A percentile compares a stretch with the other conserved stretches of the same genome.
phyloP scores from a whole-genome alignment of 441 rosid species.

The Eutrema salsugineum region DNA sequence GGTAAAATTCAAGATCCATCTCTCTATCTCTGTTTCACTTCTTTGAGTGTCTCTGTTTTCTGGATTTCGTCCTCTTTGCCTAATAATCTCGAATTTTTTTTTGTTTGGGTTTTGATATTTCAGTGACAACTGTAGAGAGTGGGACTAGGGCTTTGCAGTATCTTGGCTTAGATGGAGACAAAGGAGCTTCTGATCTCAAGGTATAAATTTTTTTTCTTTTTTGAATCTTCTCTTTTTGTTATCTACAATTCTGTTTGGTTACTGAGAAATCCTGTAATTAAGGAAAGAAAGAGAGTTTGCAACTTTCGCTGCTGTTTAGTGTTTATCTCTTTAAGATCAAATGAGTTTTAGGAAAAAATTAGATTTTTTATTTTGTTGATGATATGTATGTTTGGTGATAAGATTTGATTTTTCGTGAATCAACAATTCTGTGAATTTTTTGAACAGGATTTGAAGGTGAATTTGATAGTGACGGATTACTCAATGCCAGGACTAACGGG shows the following conservation, averaged over 20 bases:
- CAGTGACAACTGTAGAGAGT: constrained; percentile 92
- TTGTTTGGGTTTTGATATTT: neutral
- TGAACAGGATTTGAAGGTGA: constrained; percentile 74
- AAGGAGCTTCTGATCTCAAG: constrained; percentile 49
- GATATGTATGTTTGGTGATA: neutral
- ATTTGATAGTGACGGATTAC: constrained; percentile 91
- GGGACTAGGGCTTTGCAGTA: constrained; percentile 85
- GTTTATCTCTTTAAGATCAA: neutral
- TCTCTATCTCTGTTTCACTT: neutral
- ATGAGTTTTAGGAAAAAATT: neutral
- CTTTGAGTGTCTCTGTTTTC: neutral
- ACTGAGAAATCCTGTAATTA: constrained; percentile 9
- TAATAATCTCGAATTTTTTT: neutral
- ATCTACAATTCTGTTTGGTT: constrained; percentile 12
- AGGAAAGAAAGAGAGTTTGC: neutral
- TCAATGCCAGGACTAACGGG: constrained; percentile 98
- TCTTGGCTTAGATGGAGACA: constrained; percentile 87
- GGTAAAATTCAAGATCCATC: constrained; percentile 29
- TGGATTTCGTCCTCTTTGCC: neutral
- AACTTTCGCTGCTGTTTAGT: neutral
- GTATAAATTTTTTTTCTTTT: constrained; percentile 21
- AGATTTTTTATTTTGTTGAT: neutral
- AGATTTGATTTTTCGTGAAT: neutral
- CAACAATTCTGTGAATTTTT: neutral
- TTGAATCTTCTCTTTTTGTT: neutral